Conservation (phyloP, 2,329 filamentous ascomycete species). For the Hypocreales sp. region DNA sequence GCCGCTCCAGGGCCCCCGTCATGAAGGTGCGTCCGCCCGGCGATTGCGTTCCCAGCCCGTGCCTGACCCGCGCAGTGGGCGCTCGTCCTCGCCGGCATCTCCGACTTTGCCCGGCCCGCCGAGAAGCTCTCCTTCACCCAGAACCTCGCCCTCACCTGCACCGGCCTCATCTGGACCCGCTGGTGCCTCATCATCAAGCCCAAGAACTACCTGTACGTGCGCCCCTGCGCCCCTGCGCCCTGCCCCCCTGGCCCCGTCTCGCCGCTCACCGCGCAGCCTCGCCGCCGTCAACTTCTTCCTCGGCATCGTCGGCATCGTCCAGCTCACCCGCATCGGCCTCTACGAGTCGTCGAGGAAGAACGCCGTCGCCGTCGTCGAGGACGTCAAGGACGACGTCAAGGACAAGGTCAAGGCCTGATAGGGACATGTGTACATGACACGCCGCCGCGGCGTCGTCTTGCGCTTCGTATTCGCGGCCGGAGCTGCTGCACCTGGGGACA, state of each 20-base stretch:
- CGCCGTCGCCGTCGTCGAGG: slow-evolving; percentile 17
- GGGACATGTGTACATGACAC: no score
- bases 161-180: slow-evolving; percentile 91
- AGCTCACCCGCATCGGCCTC: slow-evolving; percentile 61
- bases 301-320: slow-evolving; percentile 69
- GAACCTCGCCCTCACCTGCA: slow-evolving; percentile 79
- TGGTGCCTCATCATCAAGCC: slow-evolving; percentile 98
- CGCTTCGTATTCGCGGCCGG: no score
- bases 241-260: slow-evolving; percentile 2
- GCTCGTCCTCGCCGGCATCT: slow-evolving; percentile 80
- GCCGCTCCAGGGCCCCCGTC: slow-evolving; percentile 57
- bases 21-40: slow-evolving; percentile 46
- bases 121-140: slow-evolving; percentile 88
- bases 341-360: slow-evolving; percentile 48
- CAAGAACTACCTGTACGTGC: slow-evolving; percentile 65
- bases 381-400: slow-evolving; percentile 25
- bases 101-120: slow-evolving; percentile 81
- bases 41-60: no score
- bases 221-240: neutral
- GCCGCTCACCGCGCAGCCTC: no score
- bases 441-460: no score
- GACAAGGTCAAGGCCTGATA: slow-evolving; percentile 13
- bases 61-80: no score
- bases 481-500: no score
- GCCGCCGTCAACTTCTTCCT: slow-evolving; percentile 98